Percentiles rank a stretch among this genome's conserved stretches.
These are phyloP conservation scores for Aphanomyces euteiches DNA, from an alignment of 352 stramenopile genomes.

Conservation along the genomic window DNA sequence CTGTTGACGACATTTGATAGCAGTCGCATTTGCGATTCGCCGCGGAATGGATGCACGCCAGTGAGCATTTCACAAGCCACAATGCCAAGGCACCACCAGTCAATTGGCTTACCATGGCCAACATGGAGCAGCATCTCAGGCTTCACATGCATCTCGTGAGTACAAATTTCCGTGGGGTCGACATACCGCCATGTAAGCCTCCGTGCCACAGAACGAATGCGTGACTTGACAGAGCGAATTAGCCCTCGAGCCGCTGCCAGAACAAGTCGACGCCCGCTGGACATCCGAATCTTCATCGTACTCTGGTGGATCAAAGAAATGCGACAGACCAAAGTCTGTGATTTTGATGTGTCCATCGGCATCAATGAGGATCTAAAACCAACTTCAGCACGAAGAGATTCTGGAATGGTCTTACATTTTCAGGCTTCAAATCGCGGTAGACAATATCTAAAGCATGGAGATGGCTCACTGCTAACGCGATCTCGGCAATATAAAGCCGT, in stretches of 20 bases:
- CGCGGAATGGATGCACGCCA: slow-evolving; percentile 82
- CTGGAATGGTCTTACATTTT: slow-evolving; percentile 85
- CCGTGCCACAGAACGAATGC: slow-evolving; percentile 57
- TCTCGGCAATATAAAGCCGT: slow-evolving; percentile 95
- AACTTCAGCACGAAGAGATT: neutral
- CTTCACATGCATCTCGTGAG: slow-evolving; percentile 22
- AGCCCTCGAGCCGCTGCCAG: slow-evolving; percentile 88
- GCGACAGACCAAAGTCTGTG: slow-evolving; percentile 94
- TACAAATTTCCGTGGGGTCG: neutral
- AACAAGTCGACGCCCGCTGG: slow-evolving; percentile 65
- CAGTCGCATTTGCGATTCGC: slow-evolving; percentile 79
- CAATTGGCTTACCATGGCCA: slow-evolving; percentile 47
- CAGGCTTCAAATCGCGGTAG: slow-evolving; percentile 96
- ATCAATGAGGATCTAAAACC: slow-evolving; percentile 59
- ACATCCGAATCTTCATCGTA: slow-evolving; percentile 55
- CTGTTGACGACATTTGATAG: slow-evolving; percentile 86
- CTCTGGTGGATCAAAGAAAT: slow-evolving; percentile 69
- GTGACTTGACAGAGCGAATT: slow-evolving; percentile 68
- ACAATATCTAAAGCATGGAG: slow-evolving; percentile 94
- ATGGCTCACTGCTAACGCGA: slow-evolving; percentile 92
- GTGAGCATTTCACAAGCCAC: slow-evolving; percentile 91
- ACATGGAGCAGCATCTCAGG: slow-evolving; percentile 40
- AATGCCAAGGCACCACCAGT: slow-evolving; percentile 91
- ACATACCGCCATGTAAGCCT: slow-evolving; percentile 28
- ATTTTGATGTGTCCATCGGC: slow-evolving; percentile 92